A percentile compares a stretch with the other conserved stretches of the same genome.
phyloP scores from a whole-genome alignment of 495 filamentous ascomycete genomes.

The Daldinia vernicosa region DNA sequence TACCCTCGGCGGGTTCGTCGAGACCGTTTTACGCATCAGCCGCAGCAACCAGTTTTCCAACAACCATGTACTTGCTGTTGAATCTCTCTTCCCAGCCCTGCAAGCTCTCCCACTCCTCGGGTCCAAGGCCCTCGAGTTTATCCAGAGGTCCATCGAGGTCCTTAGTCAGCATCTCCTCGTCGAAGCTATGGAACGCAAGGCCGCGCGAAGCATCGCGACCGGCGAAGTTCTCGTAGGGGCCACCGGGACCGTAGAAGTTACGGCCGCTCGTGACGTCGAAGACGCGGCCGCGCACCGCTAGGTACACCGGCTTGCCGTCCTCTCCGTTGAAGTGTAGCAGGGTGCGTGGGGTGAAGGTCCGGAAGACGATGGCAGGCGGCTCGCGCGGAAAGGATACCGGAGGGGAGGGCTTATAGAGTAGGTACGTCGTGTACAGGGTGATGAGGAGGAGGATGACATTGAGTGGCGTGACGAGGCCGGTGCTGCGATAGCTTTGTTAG shows the following conservation, averaged over 20 bases:
- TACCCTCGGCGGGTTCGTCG: background rate
- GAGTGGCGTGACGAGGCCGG: slow-evolving; percentile 76
- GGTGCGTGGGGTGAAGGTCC: slow-evolving; percentile 86
- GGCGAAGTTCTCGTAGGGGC: slow-evolving; percentile 93
- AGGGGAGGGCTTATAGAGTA: slow-evolving; percentile 67
- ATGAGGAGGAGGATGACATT: slow-evolving; percentile 78
- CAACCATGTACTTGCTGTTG: slow-evolving; percentile 89
- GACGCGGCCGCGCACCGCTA: slow-evolving; percentile 83
- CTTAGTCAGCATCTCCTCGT: slow-evolving; percentile 95
- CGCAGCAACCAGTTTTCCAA: slow-evolving; percentile 80
- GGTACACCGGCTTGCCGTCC: slow-evolving; percentile 76
- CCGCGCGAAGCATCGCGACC: slow-evolving; percentile 94
- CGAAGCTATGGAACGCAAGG: slow-evolving; percentile 91
- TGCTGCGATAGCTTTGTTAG: slow-evolving; percentile 45
- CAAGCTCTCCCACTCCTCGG: slow-evolving; percentile 83
- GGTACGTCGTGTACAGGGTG: slow-evolving; percentile 74
- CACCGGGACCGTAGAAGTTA: slow-evolving; percentile 94
- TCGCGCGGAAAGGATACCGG: slow-evolving; percentile 69
- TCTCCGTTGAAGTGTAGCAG: slow-evolving; percentile 88
- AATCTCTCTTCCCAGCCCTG: slow-evolving; percentile 93
- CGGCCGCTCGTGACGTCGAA: slow-evolving; percentile 87
- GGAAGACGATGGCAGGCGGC: slow-evolving; percentile 81
- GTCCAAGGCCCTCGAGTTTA: slow-evolving; percentile 74
- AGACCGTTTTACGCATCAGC: slow-evolving; percentile 45
- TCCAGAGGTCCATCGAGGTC: slow-evolving; percentile 89